phyloP scores from a whole-genome alignment of 768 basidiomycete species.

The Russula sp. region DNA sequence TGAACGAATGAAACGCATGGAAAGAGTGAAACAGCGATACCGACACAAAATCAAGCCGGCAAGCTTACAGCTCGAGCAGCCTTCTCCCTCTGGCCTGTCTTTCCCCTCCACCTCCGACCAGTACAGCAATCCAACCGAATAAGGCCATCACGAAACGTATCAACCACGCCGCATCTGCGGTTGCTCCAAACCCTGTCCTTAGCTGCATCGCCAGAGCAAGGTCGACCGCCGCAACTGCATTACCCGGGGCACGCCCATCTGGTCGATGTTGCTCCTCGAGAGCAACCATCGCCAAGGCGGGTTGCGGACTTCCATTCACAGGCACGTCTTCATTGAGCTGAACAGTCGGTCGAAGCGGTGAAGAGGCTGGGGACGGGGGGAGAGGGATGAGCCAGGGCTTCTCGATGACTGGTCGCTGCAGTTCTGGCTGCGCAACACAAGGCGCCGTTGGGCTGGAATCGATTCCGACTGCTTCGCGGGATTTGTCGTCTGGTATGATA shows the following conservation, averaged over 20 bases:
- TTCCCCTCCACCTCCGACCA: slow-evolving; percentile 36
- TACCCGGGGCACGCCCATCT: slow-evolving; percentile 38
- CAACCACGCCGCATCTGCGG: slow-evolving; percentile 76
- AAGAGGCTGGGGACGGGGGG: slow-evolving; percentile 27
- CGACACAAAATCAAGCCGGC: neutral
- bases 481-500: slow-evolving; percentile 15
- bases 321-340: slow-evolving; percentile 18
- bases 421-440: neutral
- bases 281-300: slow-evolving; percentile 21
- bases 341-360: slow-evolving; percentile 31
- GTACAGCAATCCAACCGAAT: slow-evolving; percentile 73
- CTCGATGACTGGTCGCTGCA: slow-evolving; percentile 23
- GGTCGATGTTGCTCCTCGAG: slow-evolving; percentile 27
- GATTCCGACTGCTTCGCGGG: slow-evolving; percentile 11
- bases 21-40: neutral
- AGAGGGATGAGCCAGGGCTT: slow-evolving; percentile 30
- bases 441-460: neutral
- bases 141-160: slow-evolving; percentile 76
- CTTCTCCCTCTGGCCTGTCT: slow-evolving; percentile 18
- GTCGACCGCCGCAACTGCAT: slow-evolving; percentile 47
- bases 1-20: slow-evolving; percentile 6
- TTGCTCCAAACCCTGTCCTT: slow-evolving; percentile 63
- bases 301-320: slow-evolving; percentile 5
- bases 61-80: slow-evolving; percentile 11
- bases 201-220: slow-evolving; percentile 77